Evolutionary conservation across 2,329 filamentous ascomycete species (phyloP).

Genomic region (Cordyceps farinosa): DNA sequence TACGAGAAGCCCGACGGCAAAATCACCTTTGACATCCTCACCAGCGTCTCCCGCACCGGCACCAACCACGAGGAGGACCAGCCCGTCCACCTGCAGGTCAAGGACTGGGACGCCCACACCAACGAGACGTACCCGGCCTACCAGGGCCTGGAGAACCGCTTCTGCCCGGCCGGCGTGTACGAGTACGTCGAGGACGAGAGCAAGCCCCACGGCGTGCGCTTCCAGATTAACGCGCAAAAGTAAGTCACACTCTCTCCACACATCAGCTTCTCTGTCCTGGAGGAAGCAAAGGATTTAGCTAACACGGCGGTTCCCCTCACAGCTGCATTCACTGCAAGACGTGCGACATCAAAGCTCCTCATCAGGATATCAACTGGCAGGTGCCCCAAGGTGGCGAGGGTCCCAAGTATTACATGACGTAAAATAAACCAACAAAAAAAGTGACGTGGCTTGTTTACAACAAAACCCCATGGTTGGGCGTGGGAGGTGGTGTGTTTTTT

Average conservation of each 20-base stretch:
- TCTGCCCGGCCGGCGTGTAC: conserved; percentile 96
- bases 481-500: background rate
- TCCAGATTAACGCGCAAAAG: conserved; percentile 98
- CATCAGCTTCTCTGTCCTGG: background rate
- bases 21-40: conserved; percentile 93
- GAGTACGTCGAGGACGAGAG: conserved; percentile 92
- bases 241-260: conserved; percentile 48
- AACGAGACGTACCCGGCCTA: conserved; percentile 78
- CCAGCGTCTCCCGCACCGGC: conserved; percentile 88
- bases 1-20: conserved; percentile 96
- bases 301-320: conserved; percentile 12
- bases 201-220: conserved; percentile 84
- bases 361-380: conserved; percentile 96
- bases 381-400: conserved; percentile 88
- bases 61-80: conserved; percentile 99
- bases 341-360: conserved; percentile 96
- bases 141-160: conserved; percentile 91
- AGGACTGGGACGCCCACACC: conserved; percentile 91
- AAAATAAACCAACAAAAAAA: conserved; percentile 12
- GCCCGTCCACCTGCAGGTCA: conserved; percentile 90
- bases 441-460: background rate
- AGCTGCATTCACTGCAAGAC: conserved; percentile 99
- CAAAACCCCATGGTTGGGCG: background rate
- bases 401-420: conserved; percentile 70
- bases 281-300: background rate